These are phyloP conservation scores for Rhypophila decipiens DNA, from an alignment of 495 filamentous ascomycete species.

Conservation along the genomic window DNA sequence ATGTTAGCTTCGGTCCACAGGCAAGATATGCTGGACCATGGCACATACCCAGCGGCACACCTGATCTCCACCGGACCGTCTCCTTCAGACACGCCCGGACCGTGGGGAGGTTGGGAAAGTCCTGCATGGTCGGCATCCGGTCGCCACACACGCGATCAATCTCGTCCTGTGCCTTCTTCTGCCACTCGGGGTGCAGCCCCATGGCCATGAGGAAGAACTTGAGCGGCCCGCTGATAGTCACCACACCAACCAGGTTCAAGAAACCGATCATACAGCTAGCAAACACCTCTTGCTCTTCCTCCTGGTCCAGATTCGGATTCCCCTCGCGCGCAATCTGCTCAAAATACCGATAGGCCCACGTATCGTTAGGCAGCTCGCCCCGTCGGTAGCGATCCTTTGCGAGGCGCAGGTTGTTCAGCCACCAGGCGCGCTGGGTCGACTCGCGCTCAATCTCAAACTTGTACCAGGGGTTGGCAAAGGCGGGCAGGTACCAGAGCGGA, in stretches of 20 bases:
- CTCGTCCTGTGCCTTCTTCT: constrained; percentile 48
- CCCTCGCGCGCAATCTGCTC: constrained; percentile 33
- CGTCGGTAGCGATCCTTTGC: constrained; percentile 33
- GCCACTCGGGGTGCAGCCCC: constrained; percentile 40
- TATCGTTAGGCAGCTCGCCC: constrained; percentile 34
- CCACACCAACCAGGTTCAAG: constrained; percentile 40
- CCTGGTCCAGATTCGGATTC: constrained; percentile 29
- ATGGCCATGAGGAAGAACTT: constrained; percentile 47
- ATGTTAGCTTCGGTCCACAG: not conserved
- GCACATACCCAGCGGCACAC: constrained; percentile 40
- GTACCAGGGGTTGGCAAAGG: constrained; percentile 38
- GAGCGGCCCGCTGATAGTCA: constrained; percentile 41
- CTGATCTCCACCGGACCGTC: constrained; percentile 54
- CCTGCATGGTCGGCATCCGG: constrained; percentile 40
- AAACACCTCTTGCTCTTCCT: constrained; percentile 35
- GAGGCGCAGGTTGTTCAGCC: constrained; percentile 33
- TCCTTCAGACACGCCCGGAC: constrained; percentile 56
- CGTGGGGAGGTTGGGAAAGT: constrained; percentile 41
- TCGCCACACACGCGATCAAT: constrained; percentile 53
- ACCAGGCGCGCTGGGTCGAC: constrained; percentile 36
- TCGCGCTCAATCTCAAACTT: constrained; percentile 37
- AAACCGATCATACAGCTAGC: constrained; percentile 45
- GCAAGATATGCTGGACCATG: too few relatives aligned
- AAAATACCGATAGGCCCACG: constrained; percentile 43
- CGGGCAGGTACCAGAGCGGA: constrained; percentile 37